A percentile compares a stretch with the other conserved stretches of the same genome.
Conservation (phyloP, 306 rosid species). For the Herpetospermum pedunculosum region DNA sequence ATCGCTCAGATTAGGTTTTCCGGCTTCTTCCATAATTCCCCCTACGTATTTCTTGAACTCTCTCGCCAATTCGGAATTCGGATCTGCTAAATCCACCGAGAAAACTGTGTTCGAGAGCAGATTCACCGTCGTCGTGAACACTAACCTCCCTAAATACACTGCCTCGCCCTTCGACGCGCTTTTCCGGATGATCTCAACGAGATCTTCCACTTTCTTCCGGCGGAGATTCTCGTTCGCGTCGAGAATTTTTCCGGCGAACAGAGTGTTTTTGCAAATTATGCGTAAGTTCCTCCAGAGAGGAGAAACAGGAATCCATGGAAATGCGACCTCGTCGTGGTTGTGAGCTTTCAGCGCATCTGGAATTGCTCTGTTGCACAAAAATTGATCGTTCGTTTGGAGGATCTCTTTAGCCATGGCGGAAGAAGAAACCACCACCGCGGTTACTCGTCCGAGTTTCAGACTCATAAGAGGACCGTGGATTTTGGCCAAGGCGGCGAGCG, state of each 20-base stretch:
- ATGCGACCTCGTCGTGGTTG: constrained; percentile 1
- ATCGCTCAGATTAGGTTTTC: constrained; percentile 14
- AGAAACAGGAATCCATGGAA: constrained; percentile 23
- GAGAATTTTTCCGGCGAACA: constrained; percentile 13
- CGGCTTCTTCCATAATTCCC: constrained; percentile 10
- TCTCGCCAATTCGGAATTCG: constrained; percentile 17
- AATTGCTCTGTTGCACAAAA: constrained; percentile 19
- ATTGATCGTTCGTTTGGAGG: constrained; percentile 18
- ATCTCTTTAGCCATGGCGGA: constrained; percentile 17
- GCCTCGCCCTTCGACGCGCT: constrained; percentile 14
- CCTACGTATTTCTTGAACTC: constrained; percentile 12
- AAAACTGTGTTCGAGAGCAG: constrained; percentile 29
- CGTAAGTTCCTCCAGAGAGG: constrained; percentile 18
- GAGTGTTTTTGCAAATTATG: not conserved
- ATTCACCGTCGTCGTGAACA: constrained; percentile 20
- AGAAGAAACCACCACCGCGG: constrained; percentile 25
- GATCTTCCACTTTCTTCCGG: constrained; percentile 14
- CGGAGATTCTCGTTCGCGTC: constrained; percentile 24
- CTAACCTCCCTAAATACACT: constrained; percentile 19
- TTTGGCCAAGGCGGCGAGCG: constrained; percentile 23
- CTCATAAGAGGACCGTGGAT: constrained; percentile 25
- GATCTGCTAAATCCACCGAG: constrained; percentile 29
- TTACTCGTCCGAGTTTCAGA: constrained; percentile 23
- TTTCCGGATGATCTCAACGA: not conserved
- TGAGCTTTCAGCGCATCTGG: constrained; percentile 11